Evolutionary conservation across 345 rosid species (phyloP), one percentile per base, ranked within the genome.

Genomic region (Geranium brycei): DNA sequence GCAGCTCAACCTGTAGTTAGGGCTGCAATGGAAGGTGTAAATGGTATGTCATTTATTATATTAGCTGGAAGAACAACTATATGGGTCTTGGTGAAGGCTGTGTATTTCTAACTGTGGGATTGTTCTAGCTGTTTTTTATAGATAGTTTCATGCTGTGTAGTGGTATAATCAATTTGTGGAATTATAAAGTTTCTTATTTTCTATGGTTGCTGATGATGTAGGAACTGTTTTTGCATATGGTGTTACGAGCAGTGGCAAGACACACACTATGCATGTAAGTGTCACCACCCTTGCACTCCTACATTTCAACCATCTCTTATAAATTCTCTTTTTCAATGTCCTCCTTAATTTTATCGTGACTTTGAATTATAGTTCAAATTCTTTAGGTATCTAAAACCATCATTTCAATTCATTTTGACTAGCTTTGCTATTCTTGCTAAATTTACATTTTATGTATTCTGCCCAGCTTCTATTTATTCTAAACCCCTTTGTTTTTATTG

Each of bases 151-250:
- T 35, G 57, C 58, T 65, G 3, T 57, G 18, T 57, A 57, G 59
- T 57, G 59, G 19, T 57, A 57, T n/a, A 15, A 57, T 17, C 59
- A 57, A 57, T 57, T 16, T 57, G 7, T 57, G 59, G 19, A 7
- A 15, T 57, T 57, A 15, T 12, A n/a, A 57, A 57, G 59, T 57
- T 16, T n/a, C 19, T 57, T 57, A 57, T 35, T 35, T 35, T 19
- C 19, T 61, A 19, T 19, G 60, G 13, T 64, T n/a, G 23, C 31
- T 62, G 51, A 38, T 67, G 68, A 75, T 74, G 72, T 84, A 95
- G 99, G 99, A 61, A 95, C 99, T 23, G 97, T 95, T 61, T 95
- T 95, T 63, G 99, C 99, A 17, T 95, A 95, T 71, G 99, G 99
- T 73, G 99, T 95, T 71, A 95, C 99, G 18, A 95, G 99, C 59